Conservation (phyloP, 2,329 filamentous ascomycete species). For the Colletotrichum lentis region DNA sequence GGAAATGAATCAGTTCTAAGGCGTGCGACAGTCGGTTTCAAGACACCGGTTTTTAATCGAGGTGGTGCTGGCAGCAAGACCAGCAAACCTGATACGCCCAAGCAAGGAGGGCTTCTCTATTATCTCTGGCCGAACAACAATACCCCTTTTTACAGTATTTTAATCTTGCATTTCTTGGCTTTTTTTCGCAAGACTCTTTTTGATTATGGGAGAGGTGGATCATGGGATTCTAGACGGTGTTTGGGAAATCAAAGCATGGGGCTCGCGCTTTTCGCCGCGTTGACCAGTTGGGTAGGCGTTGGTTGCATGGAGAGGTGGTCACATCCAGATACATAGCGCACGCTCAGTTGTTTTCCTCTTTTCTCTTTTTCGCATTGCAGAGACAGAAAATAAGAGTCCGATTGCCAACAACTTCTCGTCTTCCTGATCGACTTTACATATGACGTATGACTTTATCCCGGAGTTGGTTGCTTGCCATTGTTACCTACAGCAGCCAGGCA, state of each 20-base stretch:
- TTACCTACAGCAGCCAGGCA: background rate
- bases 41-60: constrained; percentile 5
- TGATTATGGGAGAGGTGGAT: constrained; percentile 14
- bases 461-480: background rate
- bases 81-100: constrained; percentile 17
- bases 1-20: constrained; percentile 43
- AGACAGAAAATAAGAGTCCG: constrained; percentile 32
- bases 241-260: constrained; percentile 32
- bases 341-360: background rate
- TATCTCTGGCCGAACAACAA: constrained; percentile 37
- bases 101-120: constrained; percentile 25
- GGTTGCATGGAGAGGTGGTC: constrained; percentile 28
- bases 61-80: constrained; percentile 12
- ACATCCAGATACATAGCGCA: constrained; percentile 36
- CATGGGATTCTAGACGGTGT: constrained; percentile 35
- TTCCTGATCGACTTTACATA: background rate
- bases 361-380: constrained; percentile 27
- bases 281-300: constrained; percentile 32
- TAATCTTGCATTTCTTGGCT: constrained; percentile 33
- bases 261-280: constrained; percentile 24
- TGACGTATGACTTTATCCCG: background rate
- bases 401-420: background rate
- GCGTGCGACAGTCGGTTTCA: background rate
- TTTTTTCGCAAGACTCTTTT: constrained; percentile 33
- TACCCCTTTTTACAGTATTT: constrained; percentile 38